Evolutionary conservation across 805 yeast species (phyloP).

Genomic region (Candida fluviatilis): DNA sequence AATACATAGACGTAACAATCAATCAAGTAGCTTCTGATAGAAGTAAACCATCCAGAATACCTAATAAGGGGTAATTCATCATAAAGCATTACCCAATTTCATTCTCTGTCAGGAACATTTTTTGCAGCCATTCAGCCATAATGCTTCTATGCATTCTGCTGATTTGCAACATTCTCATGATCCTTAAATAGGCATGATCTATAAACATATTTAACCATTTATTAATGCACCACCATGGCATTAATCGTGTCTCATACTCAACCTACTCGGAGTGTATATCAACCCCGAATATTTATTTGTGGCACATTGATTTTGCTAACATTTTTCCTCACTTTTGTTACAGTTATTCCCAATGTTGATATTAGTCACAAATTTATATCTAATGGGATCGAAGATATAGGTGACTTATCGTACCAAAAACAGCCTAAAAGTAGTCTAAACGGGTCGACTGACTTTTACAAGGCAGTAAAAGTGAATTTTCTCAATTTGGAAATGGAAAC

Average conservation of each 20-base stretch:
- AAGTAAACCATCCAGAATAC: too few relatives aligned
- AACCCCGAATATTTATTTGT: not conserved
- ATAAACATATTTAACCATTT: too few relatives aligned
- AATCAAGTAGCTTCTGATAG: too few relatives aligned
- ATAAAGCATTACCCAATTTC: too few relatives aligned
- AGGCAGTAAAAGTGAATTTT: not conserved
- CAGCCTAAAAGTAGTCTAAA: constrained; percentile 1
- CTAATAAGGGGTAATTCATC: too few relatives aligned
- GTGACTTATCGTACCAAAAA: too few relatives aligned
- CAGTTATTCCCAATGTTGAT: not conserved
- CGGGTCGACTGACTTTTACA: too few relatives aligned
- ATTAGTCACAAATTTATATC: not conserved
- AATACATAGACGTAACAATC: too few relatives aligned
- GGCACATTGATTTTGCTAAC: not conserved
- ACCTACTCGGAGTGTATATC: not conserved
- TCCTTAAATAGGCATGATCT: too few relatives aligned
- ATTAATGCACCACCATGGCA: not conserved
- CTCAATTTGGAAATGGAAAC: constrained; percentile 20
- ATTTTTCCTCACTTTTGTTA: not conserved
- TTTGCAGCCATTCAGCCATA: too few relatives aligned
- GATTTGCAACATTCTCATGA: not conserved
- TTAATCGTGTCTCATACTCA: not conserved
- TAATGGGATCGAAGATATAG: not conserved
- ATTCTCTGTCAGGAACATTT: too few relatives aligned
- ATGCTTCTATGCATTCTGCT: too few relatives aligned